phyloP scores from a whole-genome alignment of 1,284 basidiomycete species.

The Moesziomyces sp. region DNA sequence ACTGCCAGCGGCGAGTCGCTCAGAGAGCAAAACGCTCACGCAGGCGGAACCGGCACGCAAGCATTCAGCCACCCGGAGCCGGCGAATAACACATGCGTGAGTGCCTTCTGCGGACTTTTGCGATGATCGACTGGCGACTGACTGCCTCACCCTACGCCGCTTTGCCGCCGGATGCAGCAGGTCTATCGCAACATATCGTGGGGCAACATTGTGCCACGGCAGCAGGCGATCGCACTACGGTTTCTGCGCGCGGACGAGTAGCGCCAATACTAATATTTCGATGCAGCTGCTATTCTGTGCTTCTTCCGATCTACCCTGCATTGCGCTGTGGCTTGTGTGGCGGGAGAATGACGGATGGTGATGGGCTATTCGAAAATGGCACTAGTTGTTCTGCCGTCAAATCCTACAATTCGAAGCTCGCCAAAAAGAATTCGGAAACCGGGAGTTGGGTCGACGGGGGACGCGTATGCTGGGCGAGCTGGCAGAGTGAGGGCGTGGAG shows the following conservation, averaged over 20 bases:
- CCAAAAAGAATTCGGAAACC: slow-evolving; percentile 8
- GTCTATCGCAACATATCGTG: slow-evolving; percentile 18
- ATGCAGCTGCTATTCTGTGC: not conserved
- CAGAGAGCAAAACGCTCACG: too few relatives aligned
- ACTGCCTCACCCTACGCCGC: not conserved
- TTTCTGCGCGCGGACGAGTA: slow-evolving; percentile 1
- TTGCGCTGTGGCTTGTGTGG: not conserved
- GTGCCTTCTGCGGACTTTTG: not conserved
- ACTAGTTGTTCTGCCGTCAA: not conserved
- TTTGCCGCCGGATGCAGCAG: not conserved
- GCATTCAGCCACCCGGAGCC: too few relatives aligned
- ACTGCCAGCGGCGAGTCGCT: too few relatives aligned
- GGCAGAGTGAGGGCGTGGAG: slow-evolving; percentile 3
- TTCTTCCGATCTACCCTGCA: not conserved
- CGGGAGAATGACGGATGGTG: not conserved
- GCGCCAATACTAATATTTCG: too few relatives aligned
- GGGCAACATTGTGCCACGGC: slow-evolving; percentile 28
- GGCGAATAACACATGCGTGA: not conserved
- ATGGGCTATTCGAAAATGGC: not conserved
- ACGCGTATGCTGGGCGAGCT: slow-evolving; percentile 17
- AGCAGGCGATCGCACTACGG: slow-evolving; percentile 23
- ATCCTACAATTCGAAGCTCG: not conserved
- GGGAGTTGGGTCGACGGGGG: not conserved
- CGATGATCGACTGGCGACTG: too few relatives aligned
- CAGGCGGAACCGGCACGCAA: too few relatives aligned